phyloP scores from a whole-genome alignment of 805 yeast genomes.

The Dipodascus albidus region DNA sequence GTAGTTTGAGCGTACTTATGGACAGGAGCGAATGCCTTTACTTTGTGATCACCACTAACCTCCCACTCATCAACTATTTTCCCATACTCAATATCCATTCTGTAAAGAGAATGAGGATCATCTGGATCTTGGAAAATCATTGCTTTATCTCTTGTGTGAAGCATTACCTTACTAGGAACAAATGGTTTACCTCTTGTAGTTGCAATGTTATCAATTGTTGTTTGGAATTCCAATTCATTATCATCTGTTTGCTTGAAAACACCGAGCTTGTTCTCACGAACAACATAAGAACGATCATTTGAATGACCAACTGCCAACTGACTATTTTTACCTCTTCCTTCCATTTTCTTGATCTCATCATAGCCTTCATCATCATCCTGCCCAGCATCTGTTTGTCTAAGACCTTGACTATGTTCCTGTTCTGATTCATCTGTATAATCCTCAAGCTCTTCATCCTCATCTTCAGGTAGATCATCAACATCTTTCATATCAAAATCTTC shows the following conservation, averaged over 20 bases:
- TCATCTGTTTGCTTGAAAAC: slow-evolving; percentile 52
- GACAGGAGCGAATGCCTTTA: slow-evolving; percentile 56
- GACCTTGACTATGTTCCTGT: slow-evolving; percentile 8
- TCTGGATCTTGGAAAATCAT: slow-evolving; percentile 52
- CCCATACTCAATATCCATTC: slow-evolving; percentile 73
- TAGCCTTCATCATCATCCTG: slow-evolving; percentile 19
- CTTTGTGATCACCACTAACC: slow-evolving; percentile 33
- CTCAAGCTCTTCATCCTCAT: slow-evolving; percentile 26
- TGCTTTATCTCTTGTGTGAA: slow-evolving; percentile 61
- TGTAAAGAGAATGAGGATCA: slow-evolving; percentile 38
- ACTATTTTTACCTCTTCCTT: slow-evolving; percentile 38
- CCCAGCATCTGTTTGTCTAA: slow-evolving; percentile 22
- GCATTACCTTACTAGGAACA: slow-evolving; percentile 56
- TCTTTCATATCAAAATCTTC: slow-evolving; percentile 29
- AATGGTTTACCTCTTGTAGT: slow-evolving; percentile 38
- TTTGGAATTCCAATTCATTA: slow-evolving; percentile 45
- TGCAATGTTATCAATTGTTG: slow-evolving; percentile 54
- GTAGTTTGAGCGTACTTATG: slow-evolving; percentile 64
- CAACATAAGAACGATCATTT: slow-evolving; percentile 66
- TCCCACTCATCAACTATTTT: slow-evolving; percentile 81
- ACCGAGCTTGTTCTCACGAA: slow-evolving; percentile 70
- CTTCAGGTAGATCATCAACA: slow-evolving; percentile 22
- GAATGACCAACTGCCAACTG: slow-evolving; percentile 60
- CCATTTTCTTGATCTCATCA: slow-evolving; percentile 17
- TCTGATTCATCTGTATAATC: slow-evolving; percentile 27